Evolutionary conservation across 306 rosid species (phyloP).

Genomic region (Canavalia gladiata): DNA sequence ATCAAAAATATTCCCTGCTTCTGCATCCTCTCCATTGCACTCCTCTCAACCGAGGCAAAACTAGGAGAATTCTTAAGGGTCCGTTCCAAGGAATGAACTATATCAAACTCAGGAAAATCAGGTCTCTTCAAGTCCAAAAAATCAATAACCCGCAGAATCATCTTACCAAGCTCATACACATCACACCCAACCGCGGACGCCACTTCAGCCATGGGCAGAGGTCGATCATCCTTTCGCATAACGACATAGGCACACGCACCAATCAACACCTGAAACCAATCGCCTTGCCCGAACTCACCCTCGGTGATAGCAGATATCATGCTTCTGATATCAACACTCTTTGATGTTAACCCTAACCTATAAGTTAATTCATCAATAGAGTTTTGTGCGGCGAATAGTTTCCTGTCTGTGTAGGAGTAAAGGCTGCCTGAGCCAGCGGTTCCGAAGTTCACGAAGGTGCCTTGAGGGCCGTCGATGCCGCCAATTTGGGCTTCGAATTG

Average conservation of each 20-base stretch:
- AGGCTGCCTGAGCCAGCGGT: conserved; percentile 62
- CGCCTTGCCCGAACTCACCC: conserved; percentile 74
- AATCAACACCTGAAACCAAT: conserved; percentile 70
- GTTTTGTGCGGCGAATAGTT: conserved; percentile 58
- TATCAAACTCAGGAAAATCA: conserved; percentile 69
- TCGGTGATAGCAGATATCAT: conserved; percentile 67
- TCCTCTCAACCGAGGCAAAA: conserved; percentile 44
- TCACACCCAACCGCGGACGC: conserved; percentile 60
- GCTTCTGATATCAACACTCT: conserved; percentile 47
- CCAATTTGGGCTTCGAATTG: conserved; percentile 62
- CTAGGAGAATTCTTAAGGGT: conserved; percentile 50
- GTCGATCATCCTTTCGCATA: conserved; percentile 62
- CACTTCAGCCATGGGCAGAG: conserved; percentile 71
- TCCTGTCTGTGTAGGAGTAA: conserved; percentile 58
- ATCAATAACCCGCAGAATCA: conserved; percentile 68
- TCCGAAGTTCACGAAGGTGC: conserved; percentile 69
- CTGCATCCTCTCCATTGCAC: conserved; percentile 54
- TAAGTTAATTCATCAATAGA: conserved; percentile 56
- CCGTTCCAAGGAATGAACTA: conserved; percentile 64
- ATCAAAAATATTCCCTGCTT: conserved; percentile 76
- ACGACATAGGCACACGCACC: conserved; percentile 77
- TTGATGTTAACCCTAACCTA: conserved; percentile 59
- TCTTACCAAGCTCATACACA: conserved; percentile 66
- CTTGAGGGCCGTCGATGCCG: conserved; percentile 65
- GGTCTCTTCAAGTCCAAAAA: conserved; percentile 54